These are phyloP conservation scores for Aspergillus carlsbadensis DNA, from an alignment of 495 filamentous ascomycete species.

Conservation along the genomic window DNA sequence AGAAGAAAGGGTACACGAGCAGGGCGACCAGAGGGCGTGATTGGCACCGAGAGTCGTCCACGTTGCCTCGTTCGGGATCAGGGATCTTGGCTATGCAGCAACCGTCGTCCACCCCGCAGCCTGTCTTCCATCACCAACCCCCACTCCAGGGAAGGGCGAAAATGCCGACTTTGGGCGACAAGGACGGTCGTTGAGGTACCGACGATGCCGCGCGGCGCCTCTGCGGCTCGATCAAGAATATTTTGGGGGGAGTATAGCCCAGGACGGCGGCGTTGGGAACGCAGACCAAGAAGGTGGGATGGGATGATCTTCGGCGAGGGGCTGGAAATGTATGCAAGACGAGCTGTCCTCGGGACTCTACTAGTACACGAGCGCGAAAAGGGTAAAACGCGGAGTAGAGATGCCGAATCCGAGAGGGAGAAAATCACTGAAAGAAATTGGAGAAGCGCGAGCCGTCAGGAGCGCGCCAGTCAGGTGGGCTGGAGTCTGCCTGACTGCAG, in stretches of 20 bases:
- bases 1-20: slow-evolving; percentile 2
- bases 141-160: slow-evolving; percentile 8
- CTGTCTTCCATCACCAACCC: slow-evolving; percentile 18
- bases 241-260: neutral
- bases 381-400: neutral
- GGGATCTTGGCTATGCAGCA: slow-evolving; percentile 24
- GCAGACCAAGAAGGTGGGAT: neutral
- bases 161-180: neutral
- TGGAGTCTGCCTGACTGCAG: neutral
- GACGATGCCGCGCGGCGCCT: neutral
- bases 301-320: neutral
- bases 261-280: neutral
- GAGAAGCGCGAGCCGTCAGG: neutral
- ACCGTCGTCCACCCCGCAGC: slow-evolving; percentile 21
- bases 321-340: neutral
- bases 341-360: too few relatives aligned
- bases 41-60: slow-evolving; percentile 22
- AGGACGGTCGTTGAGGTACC: neutral
- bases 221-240: neutral
- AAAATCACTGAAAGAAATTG: neutral
- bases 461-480: neutral
- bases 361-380: neutral
- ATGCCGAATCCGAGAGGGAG: neutral
- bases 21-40: slow-evolving; percentile 3
- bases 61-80: slow-evolving; percentile 24